Base-by-base conservation (phyloP, 139 green algal species). In the Chara braunii region DNA sequence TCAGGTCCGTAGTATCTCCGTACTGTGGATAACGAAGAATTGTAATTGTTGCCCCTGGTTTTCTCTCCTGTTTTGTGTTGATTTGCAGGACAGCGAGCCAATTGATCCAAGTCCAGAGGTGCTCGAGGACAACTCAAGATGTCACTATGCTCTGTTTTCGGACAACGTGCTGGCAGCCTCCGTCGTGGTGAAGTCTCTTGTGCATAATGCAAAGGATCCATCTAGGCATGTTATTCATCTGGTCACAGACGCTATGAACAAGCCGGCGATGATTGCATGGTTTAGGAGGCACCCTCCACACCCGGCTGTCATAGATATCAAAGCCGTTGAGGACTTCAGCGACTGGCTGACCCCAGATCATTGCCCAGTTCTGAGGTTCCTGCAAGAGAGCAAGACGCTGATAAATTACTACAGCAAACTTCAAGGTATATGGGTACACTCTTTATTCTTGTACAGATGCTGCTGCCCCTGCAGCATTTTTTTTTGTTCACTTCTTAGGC, bases 61-160 rank as follows among this genome's bases (percentile, higher is more conserved):
- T n/a, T n/a, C n/a, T n/a, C n/a, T n/a, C n/a, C n/a, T n/a, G n/a
- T n/a, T n/a, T n/a, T n/a, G n/a, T n/a, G n/a, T n/a, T n/a, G n/a
- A n/a, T n/a, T n/a, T n/a, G n/a, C n/a, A n/a, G n/a, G n/a, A n/a
- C n/a, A n/a, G n/a, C n/a, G n/a, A n/a, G n/a, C n/a, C n/a, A n/a
- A n/a, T n/a, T n/a, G n/a, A n/a, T n/a, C n/a, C n/a, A n/a, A n/a
- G n/a, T n/a, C n/a, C n/a, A n/a, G n/a, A n/a, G n/a, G n/a, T n/a
- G n/a, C n/a, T n/a, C n/a, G n/a, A 48, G 40, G 18, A 48, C 18
- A 26, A 18, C 18, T 26, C 40, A 48, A 26, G 32, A 26, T 12
- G n/a, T n/a, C 60, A 69, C 60, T 69, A 69, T 12, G 60, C 60
- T 9, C 43, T 69, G 22, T 69, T 69, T 32, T 69, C 60, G 4